A percentile compares a stretch with the other conserved stretches of the same genome.
phyloP scores from a whole-genome alignment of 225 moss, liverwort and hornwort species.

The Pseudoscleropodium purum region DNA sequence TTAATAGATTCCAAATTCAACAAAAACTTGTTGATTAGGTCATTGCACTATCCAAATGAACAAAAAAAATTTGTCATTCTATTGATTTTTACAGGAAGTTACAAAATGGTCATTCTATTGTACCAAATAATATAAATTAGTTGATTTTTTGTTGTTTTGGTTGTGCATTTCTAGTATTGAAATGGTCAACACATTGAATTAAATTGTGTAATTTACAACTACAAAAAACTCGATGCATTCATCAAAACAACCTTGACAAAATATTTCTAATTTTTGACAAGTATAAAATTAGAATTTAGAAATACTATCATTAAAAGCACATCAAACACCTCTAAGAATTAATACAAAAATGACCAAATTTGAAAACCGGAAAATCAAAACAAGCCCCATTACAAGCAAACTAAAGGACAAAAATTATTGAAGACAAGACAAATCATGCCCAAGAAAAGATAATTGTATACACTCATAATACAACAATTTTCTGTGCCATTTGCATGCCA shows the following conservation, averaged over 20 bases:
- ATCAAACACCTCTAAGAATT: background rate
- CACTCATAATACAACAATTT: background rate
- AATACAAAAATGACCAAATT: background rate
- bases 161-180: too few species aligned
- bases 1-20: too few species aligned
- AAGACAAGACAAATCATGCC: background rate
- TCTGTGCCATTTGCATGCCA: background rate
- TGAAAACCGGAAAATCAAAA: background rate
- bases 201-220: background rate
- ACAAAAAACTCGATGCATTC: background rate
- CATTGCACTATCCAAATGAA: too few species aligned
- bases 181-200: too few species aligned
- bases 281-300: background rate
- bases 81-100: too few species aligned
- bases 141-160: too few species aligned
- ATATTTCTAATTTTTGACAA: rapidly evolving
- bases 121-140: too few species aligned
- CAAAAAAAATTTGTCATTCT: too few species aligned
- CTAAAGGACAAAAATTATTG: background rate
- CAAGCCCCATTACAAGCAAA: background rate
- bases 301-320: background rate
- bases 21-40: too few species aligned
- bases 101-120: too few species aligned
- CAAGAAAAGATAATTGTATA: background rate
- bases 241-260: background rate